These are phyloP conservation scores for Anaeramoeba flamelloides DNA, from an alignment of 78 protist genomes.

Conservation along the genomic window DNA sequence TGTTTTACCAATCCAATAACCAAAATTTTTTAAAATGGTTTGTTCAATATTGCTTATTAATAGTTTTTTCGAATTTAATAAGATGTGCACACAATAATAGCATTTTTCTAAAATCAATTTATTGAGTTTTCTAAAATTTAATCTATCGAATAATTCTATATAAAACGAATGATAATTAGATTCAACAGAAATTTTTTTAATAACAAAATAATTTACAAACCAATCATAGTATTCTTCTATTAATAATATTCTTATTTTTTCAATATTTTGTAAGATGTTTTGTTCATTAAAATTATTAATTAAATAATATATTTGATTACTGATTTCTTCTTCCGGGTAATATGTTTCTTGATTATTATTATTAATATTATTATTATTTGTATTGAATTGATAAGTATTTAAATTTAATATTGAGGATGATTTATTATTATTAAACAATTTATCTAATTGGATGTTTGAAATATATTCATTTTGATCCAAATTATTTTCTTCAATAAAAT, in stretches of 20 bases:
- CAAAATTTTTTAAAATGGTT: conserved; percentile 76
- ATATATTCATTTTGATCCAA: too few relatives aligned
- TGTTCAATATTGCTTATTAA: too few relatives aligned
- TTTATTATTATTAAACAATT: too few relatives aligned
- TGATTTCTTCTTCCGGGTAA: conserved; percentile 25
- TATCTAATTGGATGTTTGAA: too few relatives aligned
- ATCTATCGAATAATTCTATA: conserved; percentile 30
- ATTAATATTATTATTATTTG: conserved; percentile 40
- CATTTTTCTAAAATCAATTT: conserved; percentile 4
- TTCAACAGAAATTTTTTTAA: conserved; percentile 67
- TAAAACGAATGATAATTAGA: conserved; percentile 71
- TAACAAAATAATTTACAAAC: conserved; percentile 69
- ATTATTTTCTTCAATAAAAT: too few relatives aligned
- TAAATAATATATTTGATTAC: background rate
- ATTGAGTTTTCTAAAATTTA: conserved; percentile 20
- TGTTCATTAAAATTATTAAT: too few relatives aligned
- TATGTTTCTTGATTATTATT: conserved; percentile 38
- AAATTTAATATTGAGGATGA: too few relatives aligned
- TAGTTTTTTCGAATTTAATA: too few relatives aligned
- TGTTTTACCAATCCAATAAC: conserved; percentile 79
- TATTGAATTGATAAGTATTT: conserved; percentile 79
- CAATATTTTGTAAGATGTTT: too few relatives aligned
- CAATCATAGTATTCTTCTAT: too few relatives aligned
- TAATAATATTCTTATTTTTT: too few relatives aligned
- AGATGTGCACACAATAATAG: background rate